Base-by-base conservation (phyloP, 1,284 basidiomycete species). In the Apiotrichum sp. region DNA sequence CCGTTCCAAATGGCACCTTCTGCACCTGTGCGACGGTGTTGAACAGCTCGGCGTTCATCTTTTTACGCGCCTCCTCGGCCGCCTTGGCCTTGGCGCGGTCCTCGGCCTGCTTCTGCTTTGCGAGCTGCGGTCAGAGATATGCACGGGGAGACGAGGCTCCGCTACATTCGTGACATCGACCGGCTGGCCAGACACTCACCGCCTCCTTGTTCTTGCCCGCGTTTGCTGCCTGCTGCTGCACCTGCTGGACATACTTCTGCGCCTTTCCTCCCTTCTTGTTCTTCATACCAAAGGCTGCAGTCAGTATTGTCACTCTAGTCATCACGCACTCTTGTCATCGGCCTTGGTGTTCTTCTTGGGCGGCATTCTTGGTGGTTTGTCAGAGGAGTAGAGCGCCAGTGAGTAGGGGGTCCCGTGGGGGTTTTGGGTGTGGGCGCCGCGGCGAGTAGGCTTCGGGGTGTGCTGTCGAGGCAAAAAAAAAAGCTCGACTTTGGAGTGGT, bases 241-340 rank as follows among this genome's bases (percentile, higher is more conserved):
- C 85, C 49, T 81, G 78, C 47, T 84, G 82, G 29, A 96, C 86
- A 62, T 88, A 82, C 70, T 88, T 86, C 79, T 98, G 89, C 33
- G 92, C 93, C 77, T 89, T 97, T 64, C 88, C 80, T 11, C 89
- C 93, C 80, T 93, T 93, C 88, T 95, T 93, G 79, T 93, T 95
- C 82, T 93, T 93, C 85, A 93, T 82, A 57, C 91, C 90, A 75
- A 95, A 95, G 60, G 87, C 54, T 55, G 40, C 8, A 2, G 22
- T 36, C 42, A 42, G 40, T 11, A 32, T 4, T 31, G n/a, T 51
- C 16, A 8, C 33, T 5, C 16, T 7, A 3, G 9, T 10, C 10
- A 32, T 11, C 29, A 52, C 58, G 10, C 9, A 54, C 58, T 59
- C 67, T 74, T 74, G 67, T 74, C 72, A 49, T 74, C 72, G 29